Base-by-base conservation (phyloP, 176 grass and related monocot species). In the Melocanna baccifera region DNA sequence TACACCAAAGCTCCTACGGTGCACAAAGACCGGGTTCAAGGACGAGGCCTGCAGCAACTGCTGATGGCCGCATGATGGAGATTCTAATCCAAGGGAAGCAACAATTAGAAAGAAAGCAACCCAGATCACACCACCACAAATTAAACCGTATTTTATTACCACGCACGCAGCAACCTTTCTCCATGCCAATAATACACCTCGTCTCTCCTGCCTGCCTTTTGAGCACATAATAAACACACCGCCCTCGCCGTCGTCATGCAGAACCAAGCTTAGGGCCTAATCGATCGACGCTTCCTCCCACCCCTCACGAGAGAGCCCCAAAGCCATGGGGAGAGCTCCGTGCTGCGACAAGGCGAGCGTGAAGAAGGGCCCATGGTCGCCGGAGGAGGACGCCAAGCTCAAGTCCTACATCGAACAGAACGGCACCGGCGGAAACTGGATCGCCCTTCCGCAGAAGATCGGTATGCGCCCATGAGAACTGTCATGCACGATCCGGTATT, bases 361-460 rank as follows among this genome's bases (percentile, higher is more conserved):
- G 80, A 97, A 97, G 92, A 97, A 92, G 69, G 95, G 95, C 8
- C 92, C 95, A 1, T 97, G 95, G 95, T 92, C 95, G 8, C 92
- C 90, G 30, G 95, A 97, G 86, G 95, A 97, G 84, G 95, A 97
- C 51, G 75, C 90, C 58, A 88, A 78, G 78, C 95, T 97, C 86
- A 97, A 94, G 84, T 94, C 95, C 40, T 97, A 97, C 88, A 94
- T 97, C 81, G 95, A 97, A 63, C 68, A 92, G 85, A 85, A 97
- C 70, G 95, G 95, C 85, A 97, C 95, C 73, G 95, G 90, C 18
- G 92, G 90, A 15, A 97, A 97, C 88, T 97, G 95, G 95, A 97
- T 97, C 62, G 88, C 92, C 71, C 89, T 97, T 62, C 95, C 95
- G 2, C 88, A 91, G 81, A 97, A 97, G 87, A 97, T 97, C 12